Base-by-base conservation (phyloP, 2,329 filamentous ascomycete genomes). In the Pestalotiopsis sp. region DNA sequence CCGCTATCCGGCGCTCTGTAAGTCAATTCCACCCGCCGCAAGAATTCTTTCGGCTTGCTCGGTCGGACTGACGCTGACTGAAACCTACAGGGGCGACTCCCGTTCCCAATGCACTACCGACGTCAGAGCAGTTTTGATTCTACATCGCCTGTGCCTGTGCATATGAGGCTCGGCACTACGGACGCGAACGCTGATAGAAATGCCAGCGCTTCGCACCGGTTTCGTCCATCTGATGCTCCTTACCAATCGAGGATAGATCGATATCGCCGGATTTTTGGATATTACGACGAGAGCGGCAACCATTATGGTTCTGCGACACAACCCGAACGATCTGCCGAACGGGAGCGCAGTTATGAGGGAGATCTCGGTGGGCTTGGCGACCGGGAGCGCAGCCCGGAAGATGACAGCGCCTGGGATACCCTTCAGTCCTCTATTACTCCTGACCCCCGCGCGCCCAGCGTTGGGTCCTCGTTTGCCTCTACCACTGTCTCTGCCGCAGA, bases 401-500 rank as follows among this genome's bases (percentile, higher is more conserved):
- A 83, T 52, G 86, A 89, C 71, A 85, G 86, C 64, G 84, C 85
- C 1, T 98, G 95, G 95, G 92, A 95, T 69, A 94, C 91, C 3
- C 89, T 98, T 66, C 84, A 94, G 68, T 91, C 88, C 6, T 97
- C 93, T 0, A 87, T 98, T 70, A 91, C 92, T 0, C 93, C 94
- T 0, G 94, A 97, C 78, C 90, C 92, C 17, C 91, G 93, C 70
- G 87, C 93, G 2, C 94, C 94, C 0, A 97, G 92, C 74, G 88
- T 90, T 2, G 90, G 92, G 38, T 95, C 94, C 1, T 97, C 94
- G 0, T 97, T 97, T 78, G 88, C 91, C 0, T 95, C 93, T 11
- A 85, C 86, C 1, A 83, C 83, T n/a, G 84, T 84, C 13, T 87
- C 87, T 0, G 80, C 80, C 3, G 77, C 76, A 2, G 76, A 78